Percentiles rank a stretch among this genome's conserved stretches.
phyloP scores from a whole-genome alignment of 2,329 filamentous ascomycete species.

The Chrysoporthe cubensis region DNA sequence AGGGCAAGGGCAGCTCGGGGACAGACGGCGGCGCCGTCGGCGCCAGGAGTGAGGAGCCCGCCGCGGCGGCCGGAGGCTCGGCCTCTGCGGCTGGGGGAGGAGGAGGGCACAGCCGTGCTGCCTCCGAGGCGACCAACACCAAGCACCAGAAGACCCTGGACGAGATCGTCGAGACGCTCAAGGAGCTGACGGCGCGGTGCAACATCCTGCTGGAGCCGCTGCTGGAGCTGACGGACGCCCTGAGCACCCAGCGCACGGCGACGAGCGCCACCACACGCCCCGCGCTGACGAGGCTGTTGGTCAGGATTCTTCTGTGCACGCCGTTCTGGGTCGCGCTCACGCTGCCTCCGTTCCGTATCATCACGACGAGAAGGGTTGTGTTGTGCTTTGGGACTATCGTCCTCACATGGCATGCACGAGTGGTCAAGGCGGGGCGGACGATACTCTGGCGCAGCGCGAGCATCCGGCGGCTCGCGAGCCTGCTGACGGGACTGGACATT shows the following conservation, averaged over 20 bases:
- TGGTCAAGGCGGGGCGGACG: constrained; percentile 80
- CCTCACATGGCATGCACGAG: constrained; percentile 89
- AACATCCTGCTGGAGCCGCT: constrained; percentile 91
- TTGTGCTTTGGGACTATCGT: constrained; percentile 85
- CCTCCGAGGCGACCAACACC: constrained; percentile 65
- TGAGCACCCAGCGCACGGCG: constrained; percentile 87
- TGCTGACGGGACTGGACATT: constrained; percentile 82
- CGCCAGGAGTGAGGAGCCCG: constrained; percentile 25
- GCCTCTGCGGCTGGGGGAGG: constrained; percentile 32
- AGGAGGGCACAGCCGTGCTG: constrained; percentile 46
- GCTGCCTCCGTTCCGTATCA: constrained; percentile 78
- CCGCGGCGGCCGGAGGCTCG: constrained; percentile 33
- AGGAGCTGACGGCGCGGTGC: constrained; percentile 87
- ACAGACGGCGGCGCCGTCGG: constrained; percentile 38
- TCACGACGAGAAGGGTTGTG: constrained; percentile 83
- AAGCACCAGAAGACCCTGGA: constrained; percentile 93
- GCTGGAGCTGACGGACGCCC: constrained; percentile 85
- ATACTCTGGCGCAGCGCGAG: constrained; percentile 87
- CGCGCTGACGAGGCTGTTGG: constrained; percentile 85
- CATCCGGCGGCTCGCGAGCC: constrained; percentile 69
- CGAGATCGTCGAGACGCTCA: constrained; percentile 93
- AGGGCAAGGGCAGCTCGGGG: constrained; percentile 18
- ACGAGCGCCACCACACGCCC: constrained; percentile 90
- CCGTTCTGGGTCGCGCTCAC: constrained; percentile 87
- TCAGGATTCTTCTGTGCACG: constrained; percentile 84